Evolutionary conservation across 495 filamentous ascomycete species (phyloP).

Genomic region (Haplographium delicatum): DNA sequence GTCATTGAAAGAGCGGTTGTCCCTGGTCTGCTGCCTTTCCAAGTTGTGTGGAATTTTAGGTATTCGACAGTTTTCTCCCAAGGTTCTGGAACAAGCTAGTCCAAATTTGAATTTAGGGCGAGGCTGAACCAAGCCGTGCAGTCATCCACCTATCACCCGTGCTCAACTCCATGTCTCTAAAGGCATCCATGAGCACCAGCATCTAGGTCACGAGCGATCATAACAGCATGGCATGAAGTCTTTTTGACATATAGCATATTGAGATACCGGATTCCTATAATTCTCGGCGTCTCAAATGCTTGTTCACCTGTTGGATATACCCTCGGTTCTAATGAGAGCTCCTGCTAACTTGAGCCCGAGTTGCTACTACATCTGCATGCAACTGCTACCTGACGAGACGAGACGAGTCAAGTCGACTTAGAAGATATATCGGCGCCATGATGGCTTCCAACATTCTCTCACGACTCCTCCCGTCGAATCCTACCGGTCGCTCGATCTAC

Average conservation of each 20-base stretch:
- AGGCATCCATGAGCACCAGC: conserved; percentile 1
- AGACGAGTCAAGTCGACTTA: not conserved
- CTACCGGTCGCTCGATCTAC: conserved; percentile 63
- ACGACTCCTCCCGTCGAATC: conserved; percentile 58
- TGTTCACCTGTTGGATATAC: not conserved
- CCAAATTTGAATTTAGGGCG: not conserved
- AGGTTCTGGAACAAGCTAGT: no score
- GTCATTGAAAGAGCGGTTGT: conserved; percentile 12
- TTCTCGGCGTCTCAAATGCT: conserved; percentile 12
- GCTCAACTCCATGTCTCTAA: not conserved
- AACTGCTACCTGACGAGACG: no score
- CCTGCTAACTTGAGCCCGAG: not conserved
- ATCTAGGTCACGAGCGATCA: conserved; percentile 10
- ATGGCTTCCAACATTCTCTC: conserved; percentile 80
- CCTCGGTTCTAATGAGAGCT: conserved; percentile 1
- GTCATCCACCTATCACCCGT: conserved; percentile 5
- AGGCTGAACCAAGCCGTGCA: not conserved
- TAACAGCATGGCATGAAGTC: conserved; percentile 14
- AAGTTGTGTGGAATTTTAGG: not conserved
- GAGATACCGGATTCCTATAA: not conserved
- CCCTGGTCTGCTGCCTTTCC: not conserved
- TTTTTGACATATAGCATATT: not conserved
- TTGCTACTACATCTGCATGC: not conserved
- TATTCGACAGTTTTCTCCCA: not conserved
- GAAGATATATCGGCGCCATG: conserved; percentile 3